Evolutionary conservation across 2,329 filamentous ascomycete species (phyloP).

Genomic region (Leptographium wingfieldii): DNA sequence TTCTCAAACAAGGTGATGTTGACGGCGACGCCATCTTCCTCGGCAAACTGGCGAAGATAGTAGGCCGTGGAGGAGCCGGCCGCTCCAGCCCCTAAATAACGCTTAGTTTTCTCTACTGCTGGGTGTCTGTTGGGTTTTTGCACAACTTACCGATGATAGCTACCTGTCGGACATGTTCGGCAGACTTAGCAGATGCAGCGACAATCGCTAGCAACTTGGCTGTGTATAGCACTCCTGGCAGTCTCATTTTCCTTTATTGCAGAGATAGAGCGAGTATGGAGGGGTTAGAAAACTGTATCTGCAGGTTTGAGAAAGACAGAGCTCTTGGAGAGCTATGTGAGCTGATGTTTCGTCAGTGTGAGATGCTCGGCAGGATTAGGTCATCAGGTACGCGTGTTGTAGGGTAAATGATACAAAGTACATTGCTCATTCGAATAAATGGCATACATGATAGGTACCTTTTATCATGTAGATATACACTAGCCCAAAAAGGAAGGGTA

Average conservation of each 20-base stretch:
- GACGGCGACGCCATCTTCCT: conserved; percentile 43
- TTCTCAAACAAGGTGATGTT: conserved; percentile 87
- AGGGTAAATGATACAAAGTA: background rate
- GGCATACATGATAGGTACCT: background rate
- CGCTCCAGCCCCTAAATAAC: conserved; percentile 63
- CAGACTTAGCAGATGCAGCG: background rate
- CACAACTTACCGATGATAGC: conserved; percentile 17
- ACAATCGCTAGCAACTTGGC: background rate
- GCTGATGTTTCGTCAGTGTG: background rate
- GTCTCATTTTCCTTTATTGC: background rate
- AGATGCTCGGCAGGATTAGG: background rate
- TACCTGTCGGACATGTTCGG: conserved; percentile 14
- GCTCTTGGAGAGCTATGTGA: background rate
- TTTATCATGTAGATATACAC: background rate
- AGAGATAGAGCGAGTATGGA: background rate
- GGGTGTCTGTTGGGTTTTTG: too few species aligned
- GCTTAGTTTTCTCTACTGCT: background rate
- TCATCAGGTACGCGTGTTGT: background rate
- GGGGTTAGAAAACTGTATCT: background rate
- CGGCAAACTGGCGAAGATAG: conserved; percentile 60
- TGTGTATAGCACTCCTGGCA: background rate
- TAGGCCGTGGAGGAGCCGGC: conserved; percentile 81
- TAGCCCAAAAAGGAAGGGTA: background rate
- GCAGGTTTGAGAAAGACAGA: background rate
- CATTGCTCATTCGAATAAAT: background rate